A percentile compares a stretch with the other conserved stretches of the same genome.
These are phyloP conservation scores for Scedosporium apiospermum DNA, from an alignment of 2,329 filamentous ascomycete genomes.

Conservation along the genomic window DNA sequence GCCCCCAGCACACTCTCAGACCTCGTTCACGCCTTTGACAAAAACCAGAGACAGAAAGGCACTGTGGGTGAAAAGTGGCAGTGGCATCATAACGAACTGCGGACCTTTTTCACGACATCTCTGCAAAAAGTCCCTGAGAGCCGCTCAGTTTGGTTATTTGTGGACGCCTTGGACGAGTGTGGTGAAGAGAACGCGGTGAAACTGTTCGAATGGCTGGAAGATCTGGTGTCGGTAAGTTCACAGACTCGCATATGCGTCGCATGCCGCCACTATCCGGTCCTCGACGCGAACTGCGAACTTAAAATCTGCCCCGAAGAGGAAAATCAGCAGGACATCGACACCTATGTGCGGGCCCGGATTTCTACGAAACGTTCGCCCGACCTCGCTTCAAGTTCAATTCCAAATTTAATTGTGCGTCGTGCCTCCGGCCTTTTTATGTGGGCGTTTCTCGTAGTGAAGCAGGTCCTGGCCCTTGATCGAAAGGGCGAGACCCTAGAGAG, in stretches of 20 bases:
- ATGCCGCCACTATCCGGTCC: slow-evolving; percentile 22
- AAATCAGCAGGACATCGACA: slow-evolving; percentile 17
- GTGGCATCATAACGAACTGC: slow-evolving; percentile 17
- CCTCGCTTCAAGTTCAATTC: slow-evolving; percentile 2
- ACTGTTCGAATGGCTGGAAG: slow-evolving; percentile 12
- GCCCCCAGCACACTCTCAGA: slow-evolving; percentile 12
- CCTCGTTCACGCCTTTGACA: slow-evolving; percentile 12
- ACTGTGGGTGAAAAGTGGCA: slow-evolving; percentile 14
- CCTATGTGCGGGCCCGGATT: slow-evolving; percentile 17
- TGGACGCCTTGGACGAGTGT: slow-evolving; percentile 27
- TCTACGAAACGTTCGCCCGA: background rate
- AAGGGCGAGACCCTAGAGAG: slow-evolving; percentile 2
- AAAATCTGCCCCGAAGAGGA: slow-evolving; percentile 20
- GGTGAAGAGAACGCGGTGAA: slow-evolving; percentile 15
- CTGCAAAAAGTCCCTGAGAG: slow-evolving; percentile 12
- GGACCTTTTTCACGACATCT: slow-evolving; percentile 10
- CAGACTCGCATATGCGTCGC: slow-evolving; percentile 19
- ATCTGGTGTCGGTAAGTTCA: slow-evolving; percentile 3
- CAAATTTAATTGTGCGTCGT: slow-evolving; percentile 13
- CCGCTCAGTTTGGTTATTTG: slow-evolving; percentile 17
- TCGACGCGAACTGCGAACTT: slow-evolving; percentile 9
- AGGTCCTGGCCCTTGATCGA: slow-evolving; percentile 10
- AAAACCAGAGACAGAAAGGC: slow-evolving; percentile 6
- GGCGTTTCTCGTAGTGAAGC: slow-evolving; percentile 20
- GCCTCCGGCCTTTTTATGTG: slow-evolving; percentile 26